Evolutionary conservation across 495 filamentous ascomycete genomes (phyloP).

Genomic region (Aspergillus bertholletiae): DNA sequence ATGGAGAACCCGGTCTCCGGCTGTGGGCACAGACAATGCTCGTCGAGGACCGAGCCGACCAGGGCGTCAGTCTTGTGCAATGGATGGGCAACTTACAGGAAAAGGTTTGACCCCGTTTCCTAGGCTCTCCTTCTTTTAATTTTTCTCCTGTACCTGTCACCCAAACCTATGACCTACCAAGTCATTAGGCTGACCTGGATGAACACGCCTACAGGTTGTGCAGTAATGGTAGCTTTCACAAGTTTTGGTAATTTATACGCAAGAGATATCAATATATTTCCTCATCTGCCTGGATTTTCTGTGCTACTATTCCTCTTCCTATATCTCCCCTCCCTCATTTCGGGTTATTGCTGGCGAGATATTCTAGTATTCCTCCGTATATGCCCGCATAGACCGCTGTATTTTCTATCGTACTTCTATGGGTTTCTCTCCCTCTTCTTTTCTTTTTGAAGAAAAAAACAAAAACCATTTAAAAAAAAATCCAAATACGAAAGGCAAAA

Average conservation of each 20-base stretch:
- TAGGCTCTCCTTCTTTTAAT: conserved; percentile 1
- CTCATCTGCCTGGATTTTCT: neutral
- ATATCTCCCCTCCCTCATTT: too few relatives aligned
- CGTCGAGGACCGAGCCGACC: conserved; percentile 92
- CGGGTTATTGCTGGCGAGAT: neutral
- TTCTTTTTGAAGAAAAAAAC: too few relatives aligned
- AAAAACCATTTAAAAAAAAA: too few relatives aligned
- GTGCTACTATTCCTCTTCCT: conserved; percentile 1
- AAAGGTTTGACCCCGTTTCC: conserved; percentile 68
- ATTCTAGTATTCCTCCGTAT: neutral
- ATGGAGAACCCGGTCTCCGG: conserved; percentile 91
- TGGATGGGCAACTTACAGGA: conserved; percentile 91
- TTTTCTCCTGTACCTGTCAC: conserved; percentile 8
- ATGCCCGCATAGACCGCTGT: neutral
- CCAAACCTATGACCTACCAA: conserved; percentile 5
- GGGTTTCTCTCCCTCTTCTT: neutral
- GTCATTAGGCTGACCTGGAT: conserved; percentile 23
- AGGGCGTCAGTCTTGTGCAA: conserved; percentile 84
- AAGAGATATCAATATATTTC: conserved; percentile 21
- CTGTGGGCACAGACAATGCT: conserved; percentile 96
- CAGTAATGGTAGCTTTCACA: conserved; percentile 27
- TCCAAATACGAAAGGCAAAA: too few relatives aligned
- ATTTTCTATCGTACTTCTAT: neutral
- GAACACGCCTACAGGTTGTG: conserved; percentile 26
- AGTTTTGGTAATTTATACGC: conserved; percentile 21